Evolutionary conservation across 1,284 basidiomycete species (phyloP).

Genomic region (Pascua guehoae): DNA sequence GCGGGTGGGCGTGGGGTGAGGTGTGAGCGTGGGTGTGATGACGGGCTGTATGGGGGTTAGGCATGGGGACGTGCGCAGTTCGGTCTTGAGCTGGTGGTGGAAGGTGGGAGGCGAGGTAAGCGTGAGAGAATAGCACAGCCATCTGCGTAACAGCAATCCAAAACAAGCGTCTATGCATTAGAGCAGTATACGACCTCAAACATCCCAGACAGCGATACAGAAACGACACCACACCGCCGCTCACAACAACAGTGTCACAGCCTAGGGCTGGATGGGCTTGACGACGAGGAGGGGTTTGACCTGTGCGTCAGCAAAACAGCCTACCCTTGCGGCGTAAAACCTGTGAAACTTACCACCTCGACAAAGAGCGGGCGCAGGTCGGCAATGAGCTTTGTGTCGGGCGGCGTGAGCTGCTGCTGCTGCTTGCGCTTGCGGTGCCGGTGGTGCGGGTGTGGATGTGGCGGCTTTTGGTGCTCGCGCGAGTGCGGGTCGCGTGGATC

Average conservation of each 20-base stretch:
- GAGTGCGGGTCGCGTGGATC: not conserved
- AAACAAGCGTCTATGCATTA: constrained; percentile 3
- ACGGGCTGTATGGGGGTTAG: no score
- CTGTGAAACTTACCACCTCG: constrained; percentile 59
- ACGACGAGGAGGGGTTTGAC: constrained; percentile 22
- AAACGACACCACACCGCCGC: no score
- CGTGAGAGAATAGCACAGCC: not conserved
- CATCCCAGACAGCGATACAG: no score
- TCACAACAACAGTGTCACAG: not conserved
- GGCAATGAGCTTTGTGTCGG: constrained; percentile 71
- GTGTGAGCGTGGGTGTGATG: no score
- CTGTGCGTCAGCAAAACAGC: no score
- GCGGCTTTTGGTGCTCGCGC: constrained; percentile 44
- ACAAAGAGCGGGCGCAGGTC: constrained; percentile 77
- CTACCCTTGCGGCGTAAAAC: no score
- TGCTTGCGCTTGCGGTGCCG: constrained; percentile 7
- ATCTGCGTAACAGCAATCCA: not conserved
- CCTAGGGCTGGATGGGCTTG: constrained; percentile 14
- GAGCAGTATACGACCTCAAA: no score
- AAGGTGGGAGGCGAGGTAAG: not conserved
- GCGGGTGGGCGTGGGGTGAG: not conserved
- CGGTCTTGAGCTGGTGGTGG: no score
- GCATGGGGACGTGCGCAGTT: no score
- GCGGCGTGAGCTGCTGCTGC: constrained; percentile 58
- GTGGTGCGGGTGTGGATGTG: constrained; percentile 37